Base-by-base conservation (phyloP, 495 filamentous ascomycete species). In the Penicillium lagena region DNA sequence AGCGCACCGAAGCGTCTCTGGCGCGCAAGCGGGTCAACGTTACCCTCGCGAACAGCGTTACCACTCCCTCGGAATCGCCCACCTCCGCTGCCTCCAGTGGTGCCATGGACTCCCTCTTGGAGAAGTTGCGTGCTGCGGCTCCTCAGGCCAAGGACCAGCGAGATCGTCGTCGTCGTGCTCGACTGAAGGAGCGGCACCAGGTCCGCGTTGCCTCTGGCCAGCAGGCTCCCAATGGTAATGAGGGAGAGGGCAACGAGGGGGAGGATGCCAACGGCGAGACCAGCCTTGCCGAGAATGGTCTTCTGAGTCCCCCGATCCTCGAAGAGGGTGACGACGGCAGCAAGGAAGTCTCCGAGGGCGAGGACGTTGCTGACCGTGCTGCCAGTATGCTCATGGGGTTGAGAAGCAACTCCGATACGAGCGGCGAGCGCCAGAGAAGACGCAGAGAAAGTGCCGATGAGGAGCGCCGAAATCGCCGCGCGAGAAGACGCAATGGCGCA, bases 81-180 rank as follows among this genome's bases (percentile, higher is more conserved):
- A 69, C 75, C 13, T 85, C 87, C 9, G 86, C 91, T n/a, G 78
- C 76, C 29, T 78, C 82, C 29, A 85, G 88, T 36, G 94, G 93
- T 35, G 94, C 91, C 31, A 97, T 98, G 89, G 93, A 98, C 69
- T 85, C 82, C 11, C 73, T 98, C n/a, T 78, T 98, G 32, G 87
- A 96, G 79, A 97, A 96, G 66, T 71, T 98, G 41, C 86, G 93
- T 41, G 89, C 90, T 32, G 93, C 93, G 2, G 90, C 89, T 29
- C 94, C 93, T 22, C 87, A 95, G 67, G 78, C 89, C 7, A 72
- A 86, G 46, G 89, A 95, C 62, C 83, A 90, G 57, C 76, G 93
- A 51, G 93, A 96, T 59, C 77, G 89, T 46, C 82, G 93, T 47
- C 82, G 91, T 39, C 78, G 93, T 52, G 90, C 90, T 28, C 74